Conservation (phyloP, 257 asterid genomes). For the Anisodus tanguticus region DNA sequence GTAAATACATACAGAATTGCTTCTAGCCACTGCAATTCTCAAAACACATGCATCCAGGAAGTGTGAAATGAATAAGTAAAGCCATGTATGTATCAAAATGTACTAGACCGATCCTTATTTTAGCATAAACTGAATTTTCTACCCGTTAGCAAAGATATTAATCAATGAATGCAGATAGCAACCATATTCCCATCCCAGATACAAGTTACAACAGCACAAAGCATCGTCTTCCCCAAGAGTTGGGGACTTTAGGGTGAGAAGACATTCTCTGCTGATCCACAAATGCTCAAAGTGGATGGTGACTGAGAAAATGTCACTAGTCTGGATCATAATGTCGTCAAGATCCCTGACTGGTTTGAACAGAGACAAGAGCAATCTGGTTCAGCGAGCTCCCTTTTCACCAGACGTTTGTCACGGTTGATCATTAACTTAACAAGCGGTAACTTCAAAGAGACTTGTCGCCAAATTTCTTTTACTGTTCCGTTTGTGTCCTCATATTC, state of each 20-base stretch:
- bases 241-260: not conserved
- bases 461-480: conserved; percentile 88
- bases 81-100: not conserved
- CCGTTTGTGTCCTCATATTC: conserved; percentile 91
- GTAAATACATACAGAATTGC: conserved; percentile 20
- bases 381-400: conserved; percentile 58
- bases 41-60: conserved; percentile 6
- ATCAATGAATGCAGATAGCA: conserved; percentile 15
- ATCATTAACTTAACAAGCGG: conserved; percentile 83
- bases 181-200: conserved; percentile 7
- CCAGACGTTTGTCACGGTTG: conserved; percentile 82
- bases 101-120: conserved; percentile 16
- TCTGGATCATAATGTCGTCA: conserved; percentile 48
- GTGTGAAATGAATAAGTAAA: not conserved
- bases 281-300: not conserved
- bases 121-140: conserved; percentile 3
- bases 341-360: conserved; percentile 74
- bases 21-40: conserved; percentile 21
- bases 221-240: not conserved
- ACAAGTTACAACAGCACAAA: conserved; percentile 16
- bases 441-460: conserved; percentile 78
- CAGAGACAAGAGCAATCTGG: conserved; percentile 91
- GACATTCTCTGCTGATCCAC: not conserved
- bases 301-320: not conserved
- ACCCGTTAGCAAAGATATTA: not conserved